phyloP scores from a whole-genome alignment of 2,329 filamentous ascomycete species.

The Curvularia sp. region DNA sequence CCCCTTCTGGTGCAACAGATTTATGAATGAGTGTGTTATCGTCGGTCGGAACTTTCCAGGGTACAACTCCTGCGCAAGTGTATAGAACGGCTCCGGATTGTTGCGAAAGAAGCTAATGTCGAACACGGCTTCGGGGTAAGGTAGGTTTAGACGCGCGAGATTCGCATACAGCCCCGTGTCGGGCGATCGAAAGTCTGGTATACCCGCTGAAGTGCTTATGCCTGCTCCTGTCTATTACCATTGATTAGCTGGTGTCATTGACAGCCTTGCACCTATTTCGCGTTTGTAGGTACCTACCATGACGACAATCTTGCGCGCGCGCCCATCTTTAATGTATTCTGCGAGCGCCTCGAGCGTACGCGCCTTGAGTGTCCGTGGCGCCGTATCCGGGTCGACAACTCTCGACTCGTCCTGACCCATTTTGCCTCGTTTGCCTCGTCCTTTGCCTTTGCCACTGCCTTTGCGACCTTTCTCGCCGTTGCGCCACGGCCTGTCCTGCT shows the following conservation, averaged over 20 bases:
- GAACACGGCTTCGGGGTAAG: constrained; percentile 91
- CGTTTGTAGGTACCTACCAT: constrained; percentile 61
- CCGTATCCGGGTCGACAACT: constrained; percentile 70
- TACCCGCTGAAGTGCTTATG: constrained; percentile 75
- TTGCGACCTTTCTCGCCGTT: constrained; percentile 37
- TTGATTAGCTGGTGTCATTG: neutral
- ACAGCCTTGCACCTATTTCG: constrained; percentile 7
- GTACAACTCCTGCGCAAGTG: constrained; percentile 88
- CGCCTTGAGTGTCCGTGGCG: constrained; percentile 69
- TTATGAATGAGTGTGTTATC: constrained; percentile 86
- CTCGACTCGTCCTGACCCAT: constrained; percentile 90
- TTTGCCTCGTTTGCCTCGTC: constrained; percentile 51
- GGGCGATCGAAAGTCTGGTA: constrained; percentile 94
- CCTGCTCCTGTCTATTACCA: constrained; percentile 76
- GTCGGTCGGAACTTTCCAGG: constrained; percentile 90
- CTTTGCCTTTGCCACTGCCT: constrained; percentile 38
- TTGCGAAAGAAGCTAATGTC: constrained; percentile 87
- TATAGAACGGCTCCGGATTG: constrained; percentile 89
- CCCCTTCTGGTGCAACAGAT: constrained; percentile 78
- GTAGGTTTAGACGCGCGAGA: constrained; percentile 82
- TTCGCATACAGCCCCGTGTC: constrained; percentile 95
- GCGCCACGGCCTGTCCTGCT: constrained; percentile 43
- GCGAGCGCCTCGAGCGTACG: constrained; percentile 78
- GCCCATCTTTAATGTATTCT: constrained; percentile 76
- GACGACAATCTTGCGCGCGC: constrained; percentile 76